Evolutionary conservation across 768 basidiomycete genomes (phyloP).

Genomic region (Leccinellum albellum): DNA sequence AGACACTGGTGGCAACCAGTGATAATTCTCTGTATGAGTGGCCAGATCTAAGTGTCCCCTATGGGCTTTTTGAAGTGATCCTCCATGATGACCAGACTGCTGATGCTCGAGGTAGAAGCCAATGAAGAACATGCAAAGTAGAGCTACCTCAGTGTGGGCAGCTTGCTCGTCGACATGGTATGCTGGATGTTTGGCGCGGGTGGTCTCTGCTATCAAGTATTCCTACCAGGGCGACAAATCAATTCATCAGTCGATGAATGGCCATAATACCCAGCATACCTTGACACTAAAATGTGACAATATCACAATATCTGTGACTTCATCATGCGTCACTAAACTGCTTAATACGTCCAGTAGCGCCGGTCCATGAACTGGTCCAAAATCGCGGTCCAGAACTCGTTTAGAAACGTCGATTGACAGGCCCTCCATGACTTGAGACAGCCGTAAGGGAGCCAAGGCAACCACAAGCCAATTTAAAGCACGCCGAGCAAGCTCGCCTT

Average conservation of each 20-base stretch:
- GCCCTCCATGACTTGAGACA: conserved; percentile 8
- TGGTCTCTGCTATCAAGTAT: background rate
- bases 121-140: background rate
- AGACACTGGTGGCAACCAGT: background rate
- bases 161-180: background rate
- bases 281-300: background rate
- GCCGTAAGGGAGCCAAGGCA: conserved; percentile 1
- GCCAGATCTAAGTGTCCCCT: no score
- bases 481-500: background rate
- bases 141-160: background rate
- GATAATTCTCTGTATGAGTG: background rate
- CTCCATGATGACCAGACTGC: background rate
- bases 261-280: background rate
- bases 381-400: background rate
- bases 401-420: conserved; percentile 1
- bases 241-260: background rate
- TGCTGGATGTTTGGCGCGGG: background rate
- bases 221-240: background rate
- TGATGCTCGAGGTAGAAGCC: background rate
- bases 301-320: background rate
- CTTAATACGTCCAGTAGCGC: background rate
- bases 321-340: background rate
- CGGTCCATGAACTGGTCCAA: background rate
- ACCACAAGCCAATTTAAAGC: conserved; percentile 11
- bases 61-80: background rate